Conservation (phyloP, 2,329 filamentous ascomycete species). For the Fusarium floridanum region DNA sequence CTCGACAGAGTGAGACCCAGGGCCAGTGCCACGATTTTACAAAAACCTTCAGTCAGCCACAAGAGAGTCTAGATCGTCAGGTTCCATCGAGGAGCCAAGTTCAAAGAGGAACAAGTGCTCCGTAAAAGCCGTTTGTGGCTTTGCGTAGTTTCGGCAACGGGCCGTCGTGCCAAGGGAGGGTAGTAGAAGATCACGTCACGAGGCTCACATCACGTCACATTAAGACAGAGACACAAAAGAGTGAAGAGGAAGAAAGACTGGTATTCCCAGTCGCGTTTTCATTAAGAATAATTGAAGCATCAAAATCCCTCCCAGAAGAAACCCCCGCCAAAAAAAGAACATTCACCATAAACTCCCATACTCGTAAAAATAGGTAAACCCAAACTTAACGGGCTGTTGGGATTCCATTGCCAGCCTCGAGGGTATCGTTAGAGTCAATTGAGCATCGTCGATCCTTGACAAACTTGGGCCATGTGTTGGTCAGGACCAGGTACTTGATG, state of each 20-base stretch:
- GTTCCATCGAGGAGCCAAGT: neutral
- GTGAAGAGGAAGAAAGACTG: constrained; percentile 19
- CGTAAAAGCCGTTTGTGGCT: constrained; percentile 5
- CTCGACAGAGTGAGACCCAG: neutral
- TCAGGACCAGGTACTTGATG: constrained; percentile 76
- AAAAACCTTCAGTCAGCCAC: constrained; percentile 10
- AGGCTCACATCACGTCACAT: neutral
- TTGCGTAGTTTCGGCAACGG: constrained; percentile 15
- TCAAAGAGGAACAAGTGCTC: neutral
- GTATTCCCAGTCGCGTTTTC: constrained; percentile 11
- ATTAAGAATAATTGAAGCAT: constrained; percentile 30
- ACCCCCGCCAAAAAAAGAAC: neutral
- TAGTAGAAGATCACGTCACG: neutral
- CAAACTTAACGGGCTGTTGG: constrained; percentile 3
- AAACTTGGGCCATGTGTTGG: constrained; percentile 77
- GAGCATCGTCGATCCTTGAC: constrained; percentile 58
- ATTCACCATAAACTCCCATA: constrained; percentile 33
- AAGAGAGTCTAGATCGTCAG: constrained; percentile 1
- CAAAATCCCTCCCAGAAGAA: constrained; percentile 16
- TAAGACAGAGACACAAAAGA: neutral
- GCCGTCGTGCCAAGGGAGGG: constrained; percentile 14
- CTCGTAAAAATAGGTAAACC: constrained; percentile 2
- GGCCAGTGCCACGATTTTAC: neutral
- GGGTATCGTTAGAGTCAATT: constrained; percentile 46
- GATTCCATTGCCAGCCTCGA: constrained; percentile 38